A percentile compares a stretch with the other conserved stretches of the same genome.
Evolutionary conservation across 2,329 filamentous ascomycete genomes (phyloP).

Genomic region (Emergomyces africanus): DNA sequence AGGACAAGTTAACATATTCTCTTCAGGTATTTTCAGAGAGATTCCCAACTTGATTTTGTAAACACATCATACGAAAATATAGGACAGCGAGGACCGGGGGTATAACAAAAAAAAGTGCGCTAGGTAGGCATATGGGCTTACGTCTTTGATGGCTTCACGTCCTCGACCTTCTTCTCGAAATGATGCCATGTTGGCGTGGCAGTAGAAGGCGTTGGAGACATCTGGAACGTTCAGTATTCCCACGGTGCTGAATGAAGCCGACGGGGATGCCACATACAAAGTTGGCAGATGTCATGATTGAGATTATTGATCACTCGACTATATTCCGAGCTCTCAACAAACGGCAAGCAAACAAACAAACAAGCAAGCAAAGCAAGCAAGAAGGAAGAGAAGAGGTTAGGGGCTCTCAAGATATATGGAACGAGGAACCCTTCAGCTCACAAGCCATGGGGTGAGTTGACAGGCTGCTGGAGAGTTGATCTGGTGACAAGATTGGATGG

Average conservation of each 20-base stretch:
- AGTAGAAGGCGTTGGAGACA: slow-evolving; percentile 59
- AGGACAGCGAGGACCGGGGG: background rate
- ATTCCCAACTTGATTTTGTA: slow-evolving; percentile 94
- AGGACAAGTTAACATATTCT: slow-evolving; percentile 72
- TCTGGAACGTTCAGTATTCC: slow-evolving; percentile 30
- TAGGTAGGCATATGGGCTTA: slow-evolving; percentile 40
- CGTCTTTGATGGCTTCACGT: slow-evolving; percentile 81
- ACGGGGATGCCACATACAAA: slow-evolving; percentile 27
- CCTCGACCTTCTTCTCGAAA: slow-evolving; percentile 72
- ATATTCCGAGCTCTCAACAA: background rate
- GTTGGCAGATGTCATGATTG: slow-evolving; percentile 29
- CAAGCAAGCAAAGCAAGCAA: no score
- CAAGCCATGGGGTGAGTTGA: slow-evolving; percentile 3
- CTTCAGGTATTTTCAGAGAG: slow-evolving; percentile 96
- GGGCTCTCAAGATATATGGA: background rate
- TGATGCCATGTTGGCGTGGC: slow-evolving; percentile 56
- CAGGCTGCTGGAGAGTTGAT: background rate
- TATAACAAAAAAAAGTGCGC: no score
- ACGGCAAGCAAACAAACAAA: background rate
- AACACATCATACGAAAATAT: slow-evolving; percentile 57
- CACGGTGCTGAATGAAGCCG: slow-evolving; percentile 11
- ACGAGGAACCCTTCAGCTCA: background rate
- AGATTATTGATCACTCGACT: background rate
- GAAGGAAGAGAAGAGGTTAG: background rate
- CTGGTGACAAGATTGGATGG: background rate